Conservation (phyloP, 2,329 filamentous ascomycete genomes). For the Colletotrichum karsti region DNA sequence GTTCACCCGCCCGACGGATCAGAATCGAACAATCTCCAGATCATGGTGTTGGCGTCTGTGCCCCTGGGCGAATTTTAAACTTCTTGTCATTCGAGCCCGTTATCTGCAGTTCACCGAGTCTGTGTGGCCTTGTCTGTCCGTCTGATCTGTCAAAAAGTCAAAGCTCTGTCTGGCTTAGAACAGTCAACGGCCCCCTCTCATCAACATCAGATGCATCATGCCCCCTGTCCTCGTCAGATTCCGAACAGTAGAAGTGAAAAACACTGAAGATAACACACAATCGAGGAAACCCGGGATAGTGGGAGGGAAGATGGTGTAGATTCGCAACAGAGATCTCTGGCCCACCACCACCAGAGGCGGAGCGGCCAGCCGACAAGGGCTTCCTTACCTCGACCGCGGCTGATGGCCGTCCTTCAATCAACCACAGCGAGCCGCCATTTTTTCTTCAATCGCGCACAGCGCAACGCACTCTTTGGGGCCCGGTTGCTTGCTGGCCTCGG, state of each 20-base stretch:
- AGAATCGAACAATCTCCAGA: neutral
- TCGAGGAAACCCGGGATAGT: neutral
- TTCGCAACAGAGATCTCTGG: neutral
- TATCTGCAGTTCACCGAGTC: slow-evolving; percentile 7
- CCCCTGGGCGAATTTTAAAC: neutral
- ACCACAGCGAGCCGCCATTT: neutral
- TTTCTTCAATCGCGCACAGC: neutral
- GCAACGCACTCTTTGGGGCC: neutral
- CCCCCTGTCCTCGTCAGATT: neutral
- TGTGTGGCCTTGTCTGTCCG: slow-evolving; percentile 6
- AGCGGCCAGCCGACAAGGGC: neutral
- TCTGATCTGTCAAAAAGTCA: slow-evolving; percentile 10
- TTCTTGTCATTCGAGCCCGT: neutral
- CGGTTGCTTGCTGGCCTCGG: neutral
- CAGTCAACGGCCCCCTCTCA: neutral
- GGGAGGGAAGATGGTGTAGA: neutral
- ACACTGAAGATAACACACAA: neutral
- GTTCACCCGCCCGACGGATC: slow-evolving; percentile 7
- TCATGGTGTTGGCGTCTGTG: neutral
- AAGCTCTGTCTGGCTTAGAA: slow-evolving; percentile 9
- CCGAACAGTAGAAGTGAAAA: neutral
- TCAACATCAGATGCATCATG: neutral
- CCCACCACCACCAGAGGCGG: neutral
- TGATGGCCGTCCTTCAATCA: neutral
- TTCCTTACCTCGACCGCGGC: neutral